Conservation (phyloP, 2,329 filamentous ascomycete genomes). For the Beauveria brongniartii region DNA sequence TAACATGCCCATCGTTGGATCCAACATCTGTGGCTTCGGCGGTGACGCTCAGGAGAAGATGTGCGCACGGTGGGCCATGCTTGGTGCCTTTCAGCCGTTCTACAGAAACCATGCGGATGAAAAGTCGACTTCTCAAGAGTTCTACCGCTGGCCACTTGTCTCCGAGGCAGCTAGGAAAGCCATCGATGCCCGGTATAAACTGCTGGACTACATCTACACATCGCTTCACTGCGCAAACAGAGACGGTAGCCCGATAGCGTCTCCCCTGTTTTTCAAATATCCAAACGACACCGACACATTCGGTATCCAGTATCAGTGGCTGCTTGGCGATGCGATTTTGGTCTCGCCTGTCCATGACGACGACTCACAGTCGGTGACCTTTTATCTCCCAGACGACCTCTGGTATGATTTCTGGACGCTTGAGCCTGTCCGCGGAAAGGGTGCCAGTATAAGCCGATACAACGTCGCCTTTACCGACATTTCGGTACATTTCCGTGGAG, state of each 20-base stretch:
- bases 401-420: constrained; percentile 41
- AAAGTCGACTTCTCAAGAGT: constrained; percentile 43
- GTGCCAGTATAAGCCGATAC: constrained; percentile 18
- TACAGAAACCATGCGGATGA: constrained; percentile 56
- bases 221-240: constrained; percentile 49
- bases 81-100: constrained; percentile 59
- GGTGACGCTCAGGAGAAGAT: constrained; percentile 50
- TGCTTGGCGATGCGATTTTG: constrained; percentile 35
- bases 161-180: constrained; percentile 54
- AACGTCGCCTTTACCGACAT: constrained; percentile 40
- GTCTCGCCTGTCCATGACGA: constrained; percentile 36
- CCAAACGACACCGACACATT: constrained; percentile 36
- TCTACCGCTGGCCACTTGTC: constrained; percentile 57
- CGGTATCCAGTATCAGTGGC: constrained; percentile 36
- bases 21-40: constrained; percentile 68
- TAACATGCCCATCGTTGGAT: constrained; percentile 57
- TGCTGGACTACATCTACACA: constrained; percentile 70
- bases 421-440: constrained; percentile 7
- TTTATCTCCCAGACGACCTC: constrained; percentile 37
- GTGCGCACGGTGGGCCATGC: constrained; percentile 56
- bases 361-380: constrained; percentile 29
- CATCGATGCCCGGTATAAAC: constrained; percentile 60
- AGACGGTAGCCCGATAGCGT: constrained; percentile 55
- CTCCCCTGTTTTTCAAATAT: constrained; percentile 63
- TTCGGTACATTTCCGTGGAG: constrained; percentile 56